Evolutionary conservation across 176 grass and related monocot genomes (phyloP).

Genomic region (Triticum dicoccoides): DNA sequence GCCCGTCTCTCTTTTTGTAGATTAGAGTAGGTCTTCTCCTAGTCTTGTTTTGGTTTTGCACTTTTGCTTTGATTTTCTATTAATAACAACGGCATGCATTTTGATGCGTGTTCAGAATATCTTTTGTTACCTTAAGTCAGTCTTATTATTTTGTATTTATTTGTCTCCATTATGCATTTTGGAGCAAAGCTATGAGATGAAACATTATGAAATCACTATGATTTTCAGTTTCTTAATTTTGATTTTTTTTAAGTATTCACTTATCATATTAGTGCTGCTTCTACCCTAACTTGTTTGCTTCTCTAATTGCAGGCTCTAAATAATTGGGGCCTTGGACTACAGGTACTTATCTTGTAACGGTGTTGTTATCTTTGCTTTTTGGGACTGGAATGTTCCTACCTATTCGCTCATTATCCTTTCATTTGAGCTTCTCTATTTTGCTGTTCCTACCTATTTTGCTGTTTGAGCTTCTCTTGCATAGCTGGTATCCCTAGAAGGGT

Average conservation of each 20-base stretch:
- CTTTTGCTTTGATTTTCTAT: no score
- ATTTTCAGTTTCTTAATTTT: slow-evolving; percentile 21
- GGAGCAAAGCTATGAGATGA: background rate
- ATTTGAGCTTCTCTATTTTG: background rate
- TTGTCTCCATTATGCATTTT: slow-evolving; percentile 1
- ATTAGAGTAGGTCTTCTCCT: no score
- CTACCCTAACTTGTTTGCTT: slow-evolving; percentile 18
- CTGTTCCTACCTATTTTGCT: no score
- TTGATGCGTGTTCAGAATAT: no score
- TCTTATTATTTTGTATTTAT: background rate
- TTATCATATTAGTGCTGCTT: slow-evolving; percentile 11
- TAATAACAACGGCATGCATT: no score
- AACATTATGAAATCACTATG: slow-evolving; percentile 5
- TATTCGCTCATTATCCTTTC: slow-evolving; percentile 23
- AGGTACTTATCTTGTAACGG: slow-evolving; percentile 47
- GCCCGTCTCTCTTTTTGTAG: no score
- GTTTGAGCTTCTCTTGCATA: no score
- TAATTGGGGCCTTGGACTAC: slow-evolving; percentile 98
- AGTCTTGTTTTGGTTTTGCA: no score
- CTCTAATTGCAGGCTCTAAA: slow-evolving; percentile 77
- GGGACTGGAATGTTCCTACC: background rate
- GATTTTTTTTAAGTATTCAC: background rate
- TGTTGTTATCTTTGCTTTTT: slow-evolving; percentile 23
- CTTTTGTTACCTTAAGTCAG: background rate
- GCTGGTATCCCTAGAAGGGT: no score